Evolutionary conservation across 2,329 filamentous ascomycete species (phyloP).

Genomic region (Stemphylium beticola): DNA sequence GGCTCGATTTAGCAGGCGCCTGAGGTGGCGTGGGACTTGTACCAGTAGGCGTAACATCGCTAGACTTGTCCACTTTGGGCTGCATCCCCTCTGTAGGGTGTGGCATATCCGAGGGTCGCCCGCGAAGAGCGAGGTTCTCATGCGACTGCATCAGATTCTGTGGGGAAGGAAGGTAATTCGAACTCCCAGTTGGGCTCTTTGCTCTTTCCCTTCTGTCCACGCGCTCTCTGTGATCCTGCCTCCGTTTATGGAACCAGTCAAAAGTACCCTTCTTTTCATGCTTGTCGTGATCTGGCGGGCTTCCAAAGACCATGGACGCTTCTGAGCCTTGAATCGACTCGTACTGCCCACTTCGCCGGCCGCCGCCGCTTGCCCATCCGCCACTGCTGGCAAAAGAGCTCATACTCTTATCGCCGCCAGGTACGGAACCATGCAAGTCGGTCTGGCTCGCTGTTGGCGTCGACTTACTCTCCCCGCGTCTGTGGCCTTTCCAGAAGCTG

Average conservation of each 20-base stretch:
- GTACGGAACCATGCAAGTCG: conserved; percentile 45
- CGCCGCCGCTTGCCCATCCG: conserved; percentile 33
- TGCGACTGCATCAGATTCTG: conserved; percentile 29
- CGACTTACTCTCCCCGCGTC: conserved; percentile 42
- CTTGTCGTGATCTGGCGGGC: conserved; percentile 45
- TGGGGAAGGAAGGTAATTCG: conserved; percentile 25
- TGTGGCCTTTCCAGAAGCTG: conserved; percentile 73
- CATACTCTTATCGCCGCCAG: conserved; percentile 49
- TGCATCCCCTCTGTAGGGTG: conserved; percentile 16
- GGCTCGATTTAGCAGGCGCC: neutral
- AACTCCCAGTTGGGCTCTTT: conserved; percentile 56
- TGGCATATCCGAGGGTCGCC: conserved; percentile 38
- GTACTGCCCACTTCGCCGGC: conserved; percentile 42
- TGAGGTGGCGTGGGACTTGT: conserved; percentile 12
- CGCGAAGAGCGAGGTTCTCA: conserved; percentile 25
- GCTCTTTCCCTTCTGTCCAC: conserved; percentile 60
- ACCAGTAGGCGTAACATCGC: conserved; percentile 30
- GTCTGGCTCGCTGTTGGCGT: conserved; percentile 47
- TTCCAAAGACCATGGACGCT: conserved; percentile 41
- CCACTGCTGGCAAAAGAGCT: conserved; percentile 47
- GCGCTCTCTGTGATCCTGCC: conserved; percentile 64
- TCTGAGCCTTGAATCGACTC: conserved; percentile 40
- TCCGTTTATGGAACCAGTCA: conserved; percentile 69
- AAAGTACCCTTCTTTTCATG: conserved; percentile 65
- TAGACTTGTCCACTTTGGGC: conserved; percentile 20